A percentile compares a stretch with the other conserved stretches of the same genome.
Evolutionary conservation across 176 grass and related monocot genomes (phyloP).

Genomic region (Calamus simplicifolius): DNA sequence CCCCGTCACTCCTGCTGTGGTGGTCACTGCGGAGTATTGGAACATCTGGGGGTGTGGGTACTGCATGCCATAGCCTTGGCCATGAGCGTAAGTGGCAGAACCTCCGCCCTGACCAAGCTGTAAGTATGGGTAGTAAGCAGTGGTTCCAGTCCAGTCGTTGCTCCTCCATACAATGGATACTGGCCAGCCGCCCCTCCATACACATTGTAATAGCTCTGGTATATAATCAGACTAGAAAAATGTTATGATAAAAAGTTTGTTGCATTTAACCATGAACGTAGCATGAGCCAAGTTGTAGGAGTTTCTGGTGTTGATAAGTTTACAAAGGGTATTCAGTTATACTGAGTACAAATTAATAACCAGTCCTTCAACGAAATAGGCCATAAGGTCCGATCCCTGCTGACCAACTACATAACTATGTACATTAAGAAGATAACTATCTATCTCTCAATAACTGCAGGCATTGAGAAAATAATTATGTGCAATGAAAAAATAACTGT

Average conservation of each 20-base stretch:
- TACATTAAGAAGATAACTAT: too few species aligned
- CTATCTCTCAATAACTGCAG: too few species aligned
- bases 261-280: not conserved
- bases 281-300: conserved; percentile 2
- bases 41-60: conserved; percentile 14
- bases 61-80: conserved; percentile 7
- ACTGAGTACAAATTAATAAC: too few species aligned
- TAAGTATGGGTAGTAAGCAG: conserved; percentile 21
- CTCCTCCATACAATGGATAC: conserved; percentile 13
- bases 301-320: too few species aligned
- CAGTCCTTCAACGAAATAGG: too few species aligned
- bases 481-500: too few species aligned
- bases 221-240: not conserved
- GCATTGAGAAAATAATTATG: too few species aligned
- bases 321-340: too few species aligned
- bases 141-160: conserved; percentile 2
- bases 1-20: not conserved
- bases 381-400: too few species aligned
- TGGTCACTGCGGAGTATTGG: not conserved
- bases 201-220: conserved; percentile 16
- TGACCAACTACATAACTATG: too few species aligned
- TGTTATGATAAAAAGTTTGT: not conserved
- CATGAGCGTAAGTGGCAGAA: not conserved
- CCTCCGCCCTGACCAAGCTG: conserved; percentile 2
- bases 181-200: conserved; percentile 11